Conservation (phyloP, 345 rosid species). For the Hirschfeldia incana region DNA sequence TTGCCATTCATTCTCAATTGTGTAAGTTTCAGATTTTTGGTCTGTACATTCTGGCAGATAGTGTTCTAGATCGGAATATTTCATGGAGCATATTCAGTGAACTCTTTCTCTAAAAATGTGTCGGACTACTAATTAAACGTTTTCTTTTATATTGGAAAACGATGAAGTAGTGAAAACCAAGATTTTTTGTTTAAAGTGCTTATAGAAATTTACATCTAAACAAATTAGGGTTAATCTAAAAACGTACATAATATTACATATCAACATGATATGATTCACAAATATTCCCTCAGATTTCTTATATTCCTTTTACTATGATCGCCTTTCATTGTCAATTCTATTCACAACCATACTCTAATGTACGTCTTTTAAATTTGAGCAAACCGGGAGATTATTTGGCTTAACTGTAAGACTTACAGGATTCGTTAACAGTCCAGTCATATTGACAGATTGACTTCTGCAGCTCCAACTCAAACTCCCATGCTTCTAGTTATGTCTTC, state of each 20-base stretch:
- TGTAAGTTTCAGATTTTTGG: not conserved
- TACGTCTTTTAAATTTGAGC: not conserved
- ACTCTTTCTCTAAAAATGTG: not conserved
- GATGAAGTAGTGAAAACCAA: not conserved
- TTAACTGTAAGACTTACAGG: constrained; percentile 6
- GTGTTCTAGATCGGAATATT: not conserved
- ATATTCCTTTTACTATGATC: no score
- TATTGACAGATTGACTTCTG: constrained; percentile 41
- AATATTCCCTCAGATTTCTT: no score
- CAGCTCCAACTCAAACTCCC: constrained; percentile 23
- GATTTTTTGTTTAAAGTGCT: not conserved
- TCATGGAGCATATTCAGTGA: not conserved
- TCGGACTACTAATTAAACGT: not conserved
- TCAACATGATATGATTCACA: not conserved
- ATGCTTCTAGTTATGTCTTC: constrained; percentile 31
- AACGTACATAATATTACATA: not conserved
- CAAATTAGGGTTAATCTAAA: not conserved
- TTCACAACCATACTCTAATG: no score
- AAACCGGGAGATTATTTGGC: constrained; percentile 19
- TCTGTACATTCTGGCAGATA: not conserved
- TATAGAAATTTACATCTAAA: not conserved
- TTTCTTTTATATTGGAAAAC: not conserved
- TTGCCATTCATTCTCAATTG: constrained; percentile 5
- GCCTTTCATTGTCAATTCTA: no score
- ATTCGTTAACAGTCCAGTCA: constrained; percentile 34